phyloP scores from a whole-genome alignment of 148 eudicot genomes.

The Mesembryanthemum crystallinum region DNA sequence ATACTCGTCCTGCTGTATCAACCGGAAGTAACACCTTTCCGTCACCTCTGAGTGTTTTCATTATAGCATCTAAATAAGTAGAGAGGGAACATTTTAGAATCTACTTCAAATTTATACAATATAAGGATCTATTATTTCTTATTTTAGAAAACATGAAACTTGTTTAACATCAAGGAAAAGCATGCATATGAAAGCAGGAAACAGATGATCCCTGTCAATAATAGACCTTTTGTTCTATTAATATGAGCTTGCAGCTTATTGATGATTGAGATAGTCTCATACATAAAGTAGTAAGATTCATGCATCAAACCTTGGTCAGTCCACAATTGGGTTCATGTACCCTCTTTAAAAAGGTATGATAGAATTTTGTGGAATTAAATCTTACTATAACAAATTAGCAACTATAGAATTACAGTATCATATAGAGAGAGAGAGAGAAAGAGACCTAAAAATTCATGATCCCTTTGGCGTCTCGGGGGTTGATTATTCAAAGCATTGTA shows the following conservation, averaged over 20 bases:
- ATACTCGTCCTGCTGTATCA: constrained; percentile 93
- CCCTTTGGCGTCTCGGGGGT: constrained; percentile 90
- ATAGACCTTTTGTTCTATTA: background rate
- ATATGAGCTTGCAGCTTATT: background rate
- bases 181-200: constrained; percentile 8
- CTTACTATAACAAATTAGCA: background rate
- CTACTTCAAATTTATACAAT: background rate
- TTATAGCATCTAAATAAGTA: constrained; percentile 47
- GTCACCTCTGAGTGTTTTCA: constrained; percentile 64
- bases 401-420: background rate
- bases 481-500: constrained; percentile 87
- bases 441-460: constrained; percentile 85
- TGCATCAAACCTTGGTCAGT: background rate
- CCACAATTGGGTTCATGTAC: background rate
- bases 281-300: background rate
- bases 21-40: constrained; percentile 92
- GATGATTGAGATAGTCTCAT: background rate
- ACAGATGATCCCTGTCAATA: background rate
- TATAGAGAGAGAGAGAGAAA: constrained; percentile 7
- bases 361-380: background rate
- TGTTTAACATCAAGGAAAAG: background rate
- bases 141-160: background rate
- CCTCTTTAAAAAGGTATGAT: background rate
- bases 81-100: constrained; percentile 1
- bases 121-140: background rate